Percentiles rank a stretch among this genome's conserved stretches.
Conservation (phyloP, 768 basidiomycete genomes). For the Gloeostereum incarnatum region DNA sequence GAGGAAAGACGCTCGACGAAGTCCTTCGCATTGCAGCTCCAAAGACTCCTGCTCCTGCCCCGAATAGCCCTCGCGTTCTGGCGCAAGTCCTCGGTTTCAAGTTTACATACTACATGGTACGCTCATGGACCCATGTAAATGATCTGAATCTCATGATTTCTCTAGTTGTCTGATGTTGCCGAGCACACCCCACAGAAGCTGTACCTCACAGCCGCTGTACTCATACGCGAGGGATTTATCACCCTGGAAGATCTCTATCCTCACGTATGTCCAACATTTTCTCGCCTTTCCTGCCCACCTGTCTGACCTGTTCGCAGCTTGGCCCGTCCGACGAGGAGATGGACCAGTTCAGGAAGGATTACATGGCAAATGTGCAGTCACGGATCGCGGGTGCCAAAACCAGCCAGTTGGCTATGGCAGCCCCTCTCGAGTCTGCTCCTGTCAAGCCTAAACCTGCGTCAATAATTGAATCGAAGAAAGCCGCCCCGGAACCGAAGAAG, state of each 20-base stretch:
- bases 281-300: neutral
- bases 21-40: conserved; percentile 48
- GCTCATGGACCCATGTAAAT: conserved; percentile 3
- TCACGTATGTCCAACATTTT: conserved; percentile 50
- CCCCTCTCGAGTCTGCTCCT: conserved; percentile 54
- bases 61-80: conserved; percentile 47
- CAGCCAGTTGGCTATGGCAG: conserved; percentile 80
- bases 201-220: conserved; percentile 73
- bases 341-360: conserved; percentile 56
- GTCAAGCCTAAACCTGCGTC: conserved; percentile 25
- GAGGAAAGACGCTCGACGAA: conserved; percentile 59
- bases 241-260: conserved; percentile 83
- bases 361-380: conserved; percentile 50
- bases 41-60: conserved; percentile 14
- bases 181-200: conserved; percentile 65
- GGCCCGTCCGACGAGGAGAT: conserved; percentile 72
- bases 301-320: conserved; percentile 33
- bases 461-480: conserved; percentile 24
- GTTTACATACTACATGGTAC: conserved; percentile 82
- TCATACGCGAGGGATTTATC: conserved; percentile 87
- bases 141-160: conserved; percentile 8
- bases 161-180: conserved; percentile 43
- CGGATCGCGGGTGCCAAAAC: conserved; percentile 60
- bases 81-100: conserved; percentile 98
- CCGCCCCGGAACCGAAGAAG: conserved; percentile 24